phyloP scores from a whole-genome alignment of 2,329 filamentous ascomycete species.

The Aquanectria penicillioides region DNA sequence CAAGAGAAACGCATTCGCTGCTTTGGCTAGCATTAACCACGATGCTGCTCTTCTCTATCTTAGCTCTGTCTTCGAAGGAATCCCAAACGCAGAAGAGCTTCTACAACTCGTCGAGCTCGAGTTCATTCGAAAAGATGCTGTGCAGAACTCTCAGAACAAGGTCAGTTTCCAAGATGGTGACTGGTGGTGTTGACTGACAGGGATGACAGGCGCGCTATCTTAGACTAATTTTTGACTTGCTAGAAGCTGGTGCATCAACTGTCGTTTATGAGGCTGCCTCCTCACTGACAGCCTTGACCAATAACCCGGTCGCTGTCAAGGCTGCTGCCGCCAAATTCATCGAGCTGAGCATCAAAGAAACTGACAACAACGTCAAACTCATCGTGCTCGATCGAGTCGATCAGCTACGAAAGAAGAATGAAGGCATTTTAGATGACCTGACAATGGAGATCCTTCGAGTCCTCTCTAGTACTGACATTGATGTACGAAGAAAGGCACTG shows the following conservation, averaged over 20 bases:
- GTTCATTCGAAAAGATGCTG: conserved; percentile 97
- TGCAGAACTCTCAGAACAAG: conserved; percentile 95
- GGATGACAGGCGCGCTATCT: conserved; percentile 80
- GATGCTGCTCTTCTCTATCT: conserved; percentile 91
- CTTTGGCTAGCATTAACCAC: conserved; percentile 89
- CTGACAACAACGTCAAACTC: conserved; percentile 99
- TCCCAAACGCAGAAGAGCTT: conserved; percentile 93
- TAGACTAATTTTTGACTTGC: conserved; percentile 92
- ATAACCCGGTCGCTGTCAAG: conserved; percentile 97
- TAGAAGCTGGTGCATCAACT: conserved; percentile 92
- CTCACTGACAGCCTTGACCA: conserved; percentile 91
- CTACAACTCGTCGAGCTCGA: conserved; percentile 93
- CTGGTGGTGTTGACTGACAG: conserved; percentile 38
- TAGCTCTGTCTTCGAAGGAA: conserved; percentile 88
- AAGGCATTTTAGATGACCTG: conserved; percentile 90
- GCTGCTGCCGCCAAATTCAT: conserved; percentile 96
- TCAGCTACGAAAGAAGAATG: conserved; percentile 85
- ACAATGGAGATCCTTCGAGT: conserved; percentile 98
- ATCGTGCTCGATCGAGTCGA: conserved; percentile 97
- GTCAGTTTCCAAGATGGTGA: conserved; percentile 53
- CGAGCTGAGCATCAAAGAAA: conserved; percentile 95
- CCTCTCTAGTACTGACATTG: conserved; percentile 93
- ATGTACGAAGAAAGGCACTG: conserved; percentile 92
- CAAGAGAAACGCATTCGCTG: conserved; percentile 97
- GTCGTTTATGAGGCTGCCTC: conserved; percentile 98